A percentile compares a stretch with the other conserved stretches of the same genome.
Evolutionary conservation across 2,329 filamentous ascomycete species (phyloP).

Genomic region (Talaromyces sp.): DNA sequence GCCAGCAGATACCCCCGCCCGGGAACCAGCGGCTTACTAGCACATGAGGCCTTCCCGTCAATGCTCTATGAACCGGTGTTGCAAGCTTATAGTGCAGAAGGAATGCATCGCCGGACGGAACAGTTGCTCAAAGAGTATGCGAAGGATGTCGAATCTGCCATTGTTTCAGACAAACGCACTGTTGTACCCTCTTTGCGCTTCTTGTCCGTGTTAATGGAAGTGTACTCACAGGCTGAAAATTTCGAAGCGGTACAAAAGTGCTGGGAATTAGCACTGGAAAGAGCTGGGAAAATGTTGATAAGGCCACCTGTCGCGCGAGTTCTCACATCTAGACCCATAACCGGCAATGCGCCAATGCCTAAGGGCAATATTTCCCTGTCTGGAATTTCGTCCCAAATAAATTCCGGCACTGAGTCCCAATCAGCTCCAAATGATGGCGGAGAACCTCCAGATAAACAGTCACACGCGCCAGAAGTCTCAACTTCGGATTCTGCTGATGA

Average conservation of each 20-base stretch:
- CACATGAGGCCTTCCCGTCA: conserved; percentile 43
- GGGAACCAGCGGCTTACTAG: conserved; percentile 27
- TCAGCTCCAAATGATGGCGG: background rate
- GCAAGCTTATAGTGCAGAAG: conserved; percentile 48
- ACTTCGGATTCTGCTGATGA: background rate
- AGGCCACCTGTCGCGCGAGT: background rate
- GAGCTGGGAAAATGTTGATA: conserved; percentile 6
- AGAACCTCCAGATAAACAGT: background rate
- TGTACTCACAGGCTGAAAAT: conserved; percentile 54
- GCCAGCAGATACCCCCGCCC: conserved; percentile 39
- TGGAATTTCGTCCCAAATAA: background rate
- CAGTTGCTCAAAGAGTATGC: conserved; percentile 52
- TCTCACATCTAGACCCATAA: background rate
- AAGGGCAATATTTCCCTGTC: background rate
- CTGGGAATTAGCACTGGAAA: conserved; percentile 58
- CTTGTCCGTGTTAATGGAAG: conserved; percentile 62
- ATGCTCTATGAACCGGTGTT: conserved; percentile 54
- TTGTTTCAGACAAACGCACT: conserved; percentile 21
- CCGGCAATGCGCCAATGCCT: background rate
- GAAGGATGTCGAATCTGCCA: conserved; percentile 19
- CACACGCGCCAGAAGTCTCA: background rate
- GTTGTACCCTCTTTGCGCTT: conserved; percentile 47
- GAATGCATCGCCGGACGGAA: conserved; percentile 46
- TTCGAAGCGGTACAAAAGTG: conserved; percentile 58
- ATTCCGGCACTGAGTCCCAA: background rate